phyloP scores from a whole-genome alignment of 768 basidiomycete species.

The Hebeloma cylindrosporum region DNA sequence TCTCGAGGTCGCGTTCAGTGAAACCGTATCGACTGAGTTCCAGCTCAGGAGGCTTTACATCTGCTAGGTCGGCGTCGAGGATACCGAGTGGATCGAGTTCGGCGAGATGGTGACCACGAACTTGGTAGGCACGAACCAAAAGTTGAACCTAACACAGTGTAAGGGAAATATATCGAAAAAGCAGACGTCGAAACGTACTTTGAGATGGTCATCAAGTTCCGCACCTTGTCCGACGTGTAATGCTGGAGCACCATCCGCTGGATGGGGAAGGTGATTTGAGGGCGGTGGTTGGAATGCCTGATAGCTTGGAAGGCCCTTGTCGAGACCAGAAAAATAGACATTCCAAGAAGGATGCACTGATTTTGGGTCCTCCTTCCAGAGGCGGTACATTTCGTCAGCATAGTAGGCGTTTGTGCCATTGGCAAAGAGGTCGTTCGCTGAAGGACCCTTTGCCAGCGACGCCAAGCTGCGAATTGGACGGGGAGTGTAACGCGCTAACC shows the following conservation, averaged over 20 bases:
- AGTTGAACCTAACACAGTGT: conserved; percentile 76
- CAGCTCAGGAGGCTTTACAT: conserved; percentile 81
- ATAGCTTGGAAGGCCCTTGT: conserved; percentile 75
- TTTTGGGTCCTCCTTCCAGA: conserved; percentile 86
- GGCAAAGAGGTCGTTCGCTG: conserved; percentile 83
- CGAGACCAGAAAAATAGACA: conserved; percentile 90
- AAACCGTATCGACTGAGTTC: conserved; percentile 95
- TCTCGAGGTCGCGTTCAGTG: conserved; percentile 90
- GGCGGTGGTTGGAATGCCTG: conserved; percentile 90
- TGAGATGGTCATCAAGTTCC: conserved; percentile 91
- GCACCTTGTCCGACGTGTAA: conserved; percentile 67
- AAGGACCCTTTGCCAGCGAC: conserved; percentile 42
- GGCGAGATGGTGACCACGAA: conserved; percentile 95
- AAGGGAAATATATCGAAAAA: not conserved
- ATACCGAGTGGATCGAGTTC: conserved; percentile 96
- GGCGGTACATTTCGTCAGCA: conserved; percentile 94
- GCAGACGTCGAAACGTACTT: conserved; percentile 57
- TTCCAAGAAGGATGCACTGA: conserved; percentile 95
- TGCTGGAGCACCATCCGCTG: conserved; percentile 79
- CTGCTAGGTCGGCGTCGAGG: conserved; percentile 81
- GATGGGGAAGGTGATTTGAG: conserved; percentile 55
- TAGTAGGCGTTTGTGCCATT: conserved; percentile 96
- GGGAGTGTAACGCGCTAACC: not conserved
- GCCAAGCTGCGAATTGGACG: conserved; percentile 13
- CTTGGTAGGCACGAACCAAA: conserved; percentile 97